Percentiles rank a stretch among this genome's conserved stretches.
Evolutionary conservation across 495 filamentous ascomycete genomes (phyloP).

Genomic region (Aspergillus biplanus): DNA sequence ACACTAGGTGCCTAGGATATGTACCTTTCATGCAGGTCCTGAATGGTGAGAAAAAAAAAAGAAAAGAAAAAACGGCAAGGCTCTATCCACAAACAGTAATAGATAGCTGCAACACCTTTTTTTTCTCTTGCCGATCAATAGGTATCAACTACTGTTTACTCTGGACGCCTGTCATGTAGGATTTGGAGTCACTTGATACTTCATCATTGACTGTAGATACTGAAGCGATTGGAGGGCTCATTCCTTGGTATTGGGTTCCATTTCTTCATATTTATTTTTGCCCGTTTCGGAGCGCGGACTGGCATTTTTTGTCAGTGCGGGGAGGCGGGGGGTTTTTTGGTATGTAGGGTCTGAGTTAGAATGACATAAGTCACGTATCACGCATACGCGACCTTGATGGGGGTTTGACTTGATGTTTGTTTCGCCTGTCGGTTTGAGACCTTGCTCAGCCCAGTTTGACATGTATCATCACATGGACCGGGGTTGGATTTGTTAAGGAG

Average conservation of each 20-base stretch:
- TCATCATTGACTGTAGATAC: not conserved
- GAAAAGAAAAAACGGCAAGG: not conserved
- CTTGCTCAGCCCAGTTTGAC: not conserved
- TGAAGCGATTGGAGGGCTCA: not conserved
- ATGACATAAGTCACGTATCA: too few relatives aligned
- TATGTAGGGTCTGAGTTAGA: too few relatives aligned
- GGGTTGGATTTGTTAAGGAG: constrained; percentile 5
- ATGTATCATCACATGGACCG: constrained; percentile 1
- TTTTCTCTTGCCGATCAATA: not conserved
- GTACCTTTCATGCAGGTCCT: not conserved
- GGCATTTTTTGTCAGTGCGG: too few relatives aligned
- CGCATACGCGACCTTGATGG: not conserved
- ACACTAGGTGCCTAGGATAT: too few relatives aligned
- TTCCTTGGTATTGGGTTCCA: too few relatives aligned
- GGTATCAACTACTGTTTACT: not conserved
- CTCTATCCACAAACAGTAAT: too few relatives aligned
- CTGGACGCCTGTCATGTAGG: not conserved
- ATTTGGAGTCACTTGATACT: not conserved
- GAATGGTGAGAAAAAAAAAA: not conserved
- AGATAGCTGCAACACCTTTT: not conserved
- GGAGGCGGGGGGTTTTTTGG: too few relatives aligned
- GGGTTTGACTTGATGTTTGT: not conserved
- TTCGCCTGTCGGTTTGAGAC: not conserved
- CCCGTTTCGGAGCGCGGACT: too few relatives aligned
- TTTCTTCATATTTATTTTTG: too few relatives aligned